Evolutionary conservation across 176 grass and related monocot genomes (phyloP).

Genomic region (Triticum turgidum): DNA sequence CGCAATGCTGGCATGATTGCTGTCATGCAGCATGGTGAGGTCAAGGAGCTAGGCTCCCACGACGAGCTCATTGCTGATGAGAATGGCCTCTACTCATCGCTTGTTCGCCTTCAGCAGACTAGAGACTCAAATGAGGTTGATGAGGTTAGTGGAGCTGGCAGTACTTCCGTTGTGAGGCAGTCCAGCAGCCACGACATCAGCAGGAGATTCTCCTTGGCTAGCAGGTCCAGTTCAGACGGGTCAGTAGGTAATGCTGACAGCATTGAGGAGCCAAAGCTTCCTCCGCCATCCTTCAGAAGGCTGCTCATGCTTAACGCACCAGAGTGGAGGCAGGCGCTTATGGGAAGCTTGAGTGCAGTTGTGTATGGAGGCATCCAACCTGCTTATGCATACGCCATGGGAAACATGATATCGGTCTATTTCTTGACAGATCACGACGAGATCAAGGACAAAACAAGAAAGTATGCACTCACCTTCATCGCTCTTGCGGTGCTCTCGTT

Average conservation of each 20-base stretch:
- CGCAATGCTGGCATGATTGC: constrained; percentile 71
- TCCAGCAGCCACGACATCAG: constrained; percentile 67
- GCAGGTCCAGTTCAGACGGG: constrained; percentile 56
- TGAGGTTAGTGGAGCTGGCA: constrained; percentile 29
- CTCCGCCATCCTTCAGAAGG: constrained; percentile 62
- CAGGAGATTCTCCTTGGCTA: constrained; percentile 60
- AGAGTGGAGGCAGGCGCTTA: constrained; percentile 69
- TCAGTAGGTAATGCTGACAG: constrained; percentile 32
- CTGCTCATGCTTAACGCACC: constrained; percentile 75
- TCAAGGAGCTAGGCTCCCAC: constrained; percentile 75
- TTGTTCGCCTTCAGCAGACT: constrained; percentile 69
- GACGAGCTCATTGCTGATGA: constrained; percentile 68
- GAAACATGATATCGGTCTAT: constrained; percentile 80
- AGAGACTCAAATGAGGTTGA: constrained; percentile 31
- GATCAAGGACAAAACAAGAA: constrained; percentile 64
- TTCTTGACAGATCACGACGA: constrained; percentile 65
- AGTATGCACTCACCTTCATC: constrained; percentile 60
- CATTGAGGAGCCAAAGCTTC: constrained; percentile 24
- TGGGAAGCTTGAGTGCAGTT: constrained; percentile 59
- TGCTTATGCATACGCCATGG: constrained; percentile 64
- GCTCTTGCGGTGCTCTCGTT: constrained; percentile 54
- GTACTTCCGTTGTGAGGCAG: constrained; percentile 14
- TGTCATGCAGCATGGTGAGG: constrained; percentile 65
- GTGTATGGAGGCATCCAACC: constrained; percentile 82
- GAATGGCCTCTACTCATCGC: constrained; percentile 55